Conservation (phyloP, 2,329 filamentous ascomycete genomes). For the Berkeleyomyces rouxiae region DNA sequence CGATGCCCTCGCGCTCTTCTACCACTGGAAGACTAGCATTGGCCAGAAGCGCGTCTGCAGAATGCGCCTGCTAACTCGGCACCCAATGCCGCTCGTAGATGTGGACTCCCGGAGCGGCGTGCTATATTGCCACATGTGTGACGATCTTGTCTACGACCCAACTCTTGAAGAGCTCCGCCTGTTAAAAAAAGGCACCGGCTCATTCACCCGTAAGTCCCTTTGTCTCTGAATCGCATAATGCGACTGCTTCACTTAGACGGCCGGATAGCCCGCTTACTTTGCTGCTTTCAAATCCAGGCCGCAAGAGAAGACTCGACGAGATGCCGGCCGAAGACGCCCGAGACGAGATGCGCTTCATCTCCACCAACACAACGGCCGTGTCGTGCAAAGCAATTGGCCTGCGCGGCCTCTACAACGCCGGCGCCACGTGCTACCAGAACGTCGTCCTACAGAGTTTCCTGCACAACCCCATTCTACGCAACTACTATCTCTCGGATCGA, state of each 20-base stretch:
- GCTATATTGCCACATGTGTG: slow-evolving; percentile 66
- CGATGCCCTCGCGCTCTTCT: background rate
- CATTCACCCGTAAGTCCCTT: slow-evolving; percentile 40
- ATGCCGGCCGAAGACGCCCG: slow-evolving; percentile 45
- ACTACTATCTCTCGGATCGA: slow-evolving; percentile 83
- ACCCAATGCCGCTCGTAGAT: slow-evolving; percentile 29
- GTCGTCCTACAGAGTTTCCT: slow-evolving; percentile 87
- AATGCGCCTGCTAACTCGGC: slow-evolving; percentile 17
- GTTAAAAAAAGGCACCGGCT: slow-evolving; percentile 50
- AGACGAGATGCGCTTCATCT: slow-evolving; percentile 62
- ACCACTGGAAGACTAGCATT: too few species aligned
- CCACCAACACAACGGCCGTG: slow-evolving; percentile 58
- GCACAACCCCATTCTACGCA: slow-evolving; percentile 80
- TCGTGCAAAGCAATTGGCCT: slow-evolving; percentile 78
- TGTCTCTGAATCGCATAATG: background rate
- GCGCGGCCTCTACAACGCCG: slow-evolving; percentile 88
- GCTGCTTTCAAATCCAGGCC: slow-evolving; percentile 25
- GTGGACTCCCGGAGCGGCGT: slow-evolving; percentile 62
- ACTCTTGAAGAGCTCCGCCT: slow-evolving; percentile 60
- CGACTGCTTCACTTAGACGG: slow-evolving; percentile 1
- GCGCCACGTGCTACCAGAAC: slow-evolving; percentile 97
- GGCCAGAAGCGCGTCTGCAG: too few species aligned
- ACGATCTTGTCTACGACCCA: slow-evolving; percentile 70
- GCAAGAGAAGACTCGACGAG: slow-evolving; percentile 63
- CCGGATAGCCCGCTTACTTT: slow-evolving; percentile 7